Percentiles rank a stretch among this genome's conserved stretches.
phyloP scores from a whole-genome alignment of 371 early-diverging fungal genomes.

The Lichtheimia ramosa region DNA sequence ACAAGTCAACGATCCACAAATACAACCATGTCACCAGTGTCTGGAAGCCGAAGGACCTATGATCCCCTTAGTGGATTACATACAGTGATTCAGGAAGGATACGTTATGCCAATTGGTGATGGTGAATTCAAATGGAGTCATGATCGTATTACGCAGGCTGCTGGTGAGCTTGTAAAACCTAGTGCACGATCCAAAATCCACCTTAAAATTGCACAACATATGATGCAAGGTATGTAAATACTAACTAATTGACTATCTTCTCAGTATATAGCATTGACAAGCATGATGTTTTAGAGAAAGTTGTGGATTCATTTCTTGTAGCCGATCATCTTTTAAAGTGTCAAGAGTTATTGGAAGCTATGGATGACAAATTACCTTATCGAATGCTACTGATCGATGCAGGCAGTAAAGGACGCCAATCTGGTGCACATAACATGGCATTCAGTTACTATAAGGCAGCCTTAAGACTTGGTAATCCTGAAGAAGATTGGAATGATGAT shows the following conservation, averaged over 20 bases:
- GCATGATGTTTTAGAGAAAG: constrained; percentile 11
- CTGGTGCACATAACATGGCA: constrained; percentile 47
- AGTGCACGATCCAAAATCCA: constrained; percentile 36
- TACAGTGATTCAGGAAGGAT: constrained; percentile 46
- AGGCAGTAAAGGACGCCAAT: constrained; percentile 32
- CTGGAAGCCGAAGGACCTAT: no score
- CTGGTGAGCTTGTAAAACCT: constrained; percentile 39
- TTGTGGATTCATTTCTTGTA: constrained; percentile 26
- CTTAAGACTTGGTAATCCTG: constrained; percentile 16
- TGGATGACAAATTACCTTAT: constrained; percentile 23
- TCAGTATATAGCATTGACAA: neutral
- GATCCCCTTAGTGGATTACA: constrained; percentile 44
- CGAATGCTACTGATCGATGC: constrained; percentile 31
- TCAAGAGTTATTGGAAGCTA: constrained; percentile 13
- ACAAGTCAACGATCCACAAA: no score
- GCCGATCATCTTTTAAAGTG: constrained; percentile 46
- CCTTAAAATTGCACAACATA: constrained; percentile 31
- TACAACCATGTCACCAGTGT: no score
- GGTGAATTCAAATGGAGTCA: constrained; percentile 50
- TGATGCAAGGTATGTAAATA: constrained; percentile 17
- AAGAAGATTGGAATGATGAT: constrained; percentile 18
- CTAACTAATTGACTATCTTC: neutral
- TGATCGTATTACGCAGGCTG: constrained; percentile 48
- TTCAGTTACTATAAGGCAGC: constrained; percentile 32
- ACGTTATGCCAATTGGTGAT: constrained; percentile 37